Evolutionary conservation across 2,329 filamentous ascomycete genomes (phyloP), one percentile per base, ranked within the genome.

Genomic region (Xylaria sp.): DNA sequence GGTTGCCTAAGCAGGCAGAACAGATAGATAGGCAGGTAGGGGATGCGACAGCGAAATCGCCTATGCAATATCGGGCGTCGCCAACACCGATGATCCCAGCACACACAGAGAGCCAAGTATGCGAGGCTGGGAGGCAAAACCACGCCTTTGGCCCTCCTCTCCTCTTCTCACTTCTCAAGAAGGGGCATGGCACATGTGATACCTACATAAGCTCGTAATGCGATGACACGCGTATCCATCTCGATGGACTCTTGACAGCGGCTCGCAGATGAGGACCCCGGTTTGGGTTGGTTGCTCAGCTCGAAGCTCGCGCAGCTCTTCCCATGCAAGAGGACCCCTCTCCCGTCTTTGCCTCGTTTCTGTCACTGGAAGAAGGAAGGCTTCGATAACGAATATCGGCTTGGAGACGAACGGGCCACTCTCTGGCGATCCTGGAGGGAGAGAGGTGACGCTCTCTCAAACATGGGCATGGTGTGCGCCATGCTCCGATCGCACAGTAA

Each of bases 401-500:
- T 37, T 31, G 17, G n/a, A n/a, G n/a, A 52, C 35, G 28, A 59
- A 52, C 40, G 37, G 35, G 43, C 43, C 42, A 52, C 40, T 9
- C 42, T 45, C 21, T 45, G n/a, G 19, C 31, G 35, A 60, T 37
- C 8, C 25, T 25, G 37, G 17, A 58, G 40, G n/a, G 12, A 37
- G 15, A 43, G n/a, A 31, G 25, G 15, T 53, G 14, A n/a, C 17
- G 7, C 17, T 38, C n/a, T 47, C 35, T 37, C 45, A 37, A n/a
- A 37, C 33, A 23, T 42, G 25, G 28, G 38, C 33, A 42, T 57
- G 49, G 52, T 33, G 43, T 40, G 15, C 57, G 52, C 47, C 63
- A 47, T 63, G 21, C 43, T 60, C 63, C 56, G 60, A 63, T 60
- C 63, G 43, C 60, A 65, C 56, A 63, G 51, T 19, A 37, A 38